Conservation (phyloP, 2,329 filamentous ascomycete genomes). For the Nothomitra cinnamomea region DNA sequence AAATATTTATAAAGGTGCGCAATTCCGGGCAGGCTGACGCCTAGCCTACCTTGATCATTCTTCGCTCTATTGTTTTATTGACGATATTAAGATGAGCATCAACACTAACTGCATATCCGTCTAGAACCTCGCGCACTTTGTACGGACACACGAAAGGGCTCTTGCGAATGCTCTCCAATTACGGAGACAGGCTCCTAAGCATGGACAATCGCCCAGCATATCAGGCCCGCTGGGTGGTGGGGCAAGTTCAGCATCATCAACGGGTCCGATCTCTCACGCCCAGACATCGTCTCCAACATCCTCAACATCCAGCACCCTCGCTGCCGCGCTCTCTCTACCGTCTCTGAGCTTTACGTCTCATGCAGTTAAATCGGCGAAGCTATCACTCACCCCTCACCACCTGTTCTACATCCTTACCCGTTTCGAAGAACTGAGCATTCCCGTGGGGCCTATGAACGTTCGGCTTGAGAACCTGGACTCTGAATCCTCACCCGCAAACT, state of each 20-base stretch:
- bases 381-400: slow-evolving; percentile 88
- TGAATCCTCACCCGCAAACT: slow-evolving; percentile 71
- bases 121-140: slow-evolving; percentile 87
- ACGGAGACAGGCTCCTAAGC: slow-evolving; percentile 52
- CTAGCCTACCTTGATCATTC: slow-evolving; percentile 1
- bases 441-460: slow-evolving; percentile 90
- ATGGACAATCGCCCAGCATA: slow-evolving; percentile 37
- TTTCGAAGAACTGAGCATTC: slow-evolving; percentile 81
- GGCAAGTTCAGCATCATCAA: neutral
- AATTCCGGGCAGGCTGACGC: neutral
- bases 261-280: neutral
- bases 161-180: slow-evolving; percentile 89
- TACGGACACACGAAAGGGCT: slow-evolving; percentile 93
- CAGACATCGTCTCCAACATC: slow-evolving; percentile 32
- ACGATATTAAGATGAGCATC: slow-evolving; percentile 2
- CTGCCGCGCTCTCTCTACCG: slow-evolving; percentile 73
- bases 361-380: slow-evolving; percentile 71
- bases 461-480: slow-evolving; percentile 88
- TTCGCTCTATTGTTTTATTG: slow-evolving; percentile 2
- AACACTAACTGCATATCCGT: slow-evolving; percentile 13
- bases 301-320: slow-evolving; percentile 54
- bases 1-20: slow-evolving; percentile 70
- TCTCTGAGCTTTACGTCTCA: slow-evolving; percentile 72
- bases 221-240: neutral
- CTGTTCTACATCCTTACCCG: slow-evolving; percentile 91